A percentile compares a stretch with the other conserved stretches of the same genome.
phyloP scores from a whole-genome alignment of 1,284 basidiomycete species.

The Cutaneotrichosporon mucoides region DNA sequence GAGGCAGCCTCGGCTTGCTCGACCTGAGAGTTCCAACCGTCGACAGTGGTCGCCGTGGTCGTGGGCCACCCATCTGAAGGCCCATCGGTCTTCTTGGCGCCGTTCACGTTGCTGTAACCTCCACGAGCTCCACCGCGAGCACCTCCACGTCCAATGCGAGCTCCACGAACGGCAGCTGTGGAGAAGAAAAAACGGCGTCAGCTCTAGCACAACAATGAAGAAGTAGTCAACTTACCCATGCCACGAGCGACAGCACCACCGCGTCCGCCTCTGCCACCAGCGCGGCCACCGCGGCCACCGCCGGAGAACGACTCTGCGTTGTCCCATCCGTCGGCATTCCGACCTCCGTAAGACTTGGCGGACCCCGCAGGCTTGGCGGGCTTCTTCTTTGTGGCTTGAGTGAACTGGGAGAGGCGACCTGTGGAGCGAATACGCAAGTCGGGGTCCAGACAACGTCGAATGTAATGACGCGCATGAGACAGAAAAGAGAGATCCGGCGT shows the following conservation, averaged over 20 bases:
- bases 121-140: conserved; percentile 39
- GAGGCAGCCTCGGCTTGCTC: conserved; percentile 32
- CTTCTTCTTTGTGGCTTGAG: conserved; percentile 46
- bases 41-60: conserved; percentile 37
- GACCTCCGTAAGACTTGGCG: conserved; percentile 32
- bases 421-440: neutral
- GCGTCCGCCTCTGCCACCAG: conserved; percentile 33
- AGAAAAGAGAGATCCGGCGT: no score
- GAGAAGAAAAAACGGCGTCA: neutral
- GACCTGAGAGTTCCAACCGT: conserved; percentile 41
- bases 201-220: neutral
- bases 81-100: conserved; percentile 20
- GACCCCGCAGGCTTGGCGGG: conserved; percentile 32
- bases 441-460: neutral
- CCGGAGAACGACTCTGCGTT: conserved; percentile 26
- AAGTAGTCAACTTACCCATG: conserved; percentile 7
- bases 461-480: no score
- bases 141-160: conserved; percentile 31
- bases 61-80: conserved; percentile 31
- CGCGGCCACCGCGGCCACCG: conserved; percentile 22
- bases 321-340: conserved; percentile 47
- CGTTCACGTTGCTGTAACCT: conserved; percentile 31
- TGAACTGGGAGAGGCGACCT: conserved; percentile 51
- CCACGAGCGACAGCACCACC: conserved; percentile 24
- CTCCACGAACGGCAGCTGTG: conserved; percentile 17